Base-by-base conservation (phyloP, 495 filamentous ascomycete species). In the Daldinia grandis region DNA sequence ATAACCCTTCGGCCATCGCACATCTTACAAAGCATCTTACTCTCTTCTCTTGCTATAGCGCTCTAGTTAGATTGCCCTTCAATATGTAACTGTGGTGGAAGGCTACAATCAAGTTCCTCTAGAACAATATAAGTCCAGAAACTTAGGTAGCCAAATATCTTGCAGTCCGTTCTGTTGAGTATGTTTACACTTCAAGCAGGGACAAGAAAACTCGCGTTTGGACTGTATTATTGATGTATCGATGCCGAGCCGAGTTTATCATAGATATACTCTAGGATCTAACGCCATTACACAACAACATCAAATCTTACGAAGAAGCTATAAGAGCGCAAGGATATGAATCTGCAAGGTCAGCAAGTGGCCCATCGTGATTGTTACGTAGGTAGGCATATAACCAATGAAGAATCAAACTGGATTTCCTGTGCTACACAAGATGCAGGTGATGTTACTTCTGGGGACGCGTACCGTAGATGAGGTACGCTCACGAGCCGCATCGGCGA, bases 401-500 rank as follows among this genome's bases (percentile, higher is more conserved):
- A 24, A 47, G 42, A 47, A 8, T 5, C 42, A 47, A 47, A 4
- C 7, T 12, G 42, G 42, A 19, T 8, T 21, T 47, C 19, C 0
- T 24, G 8, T 47, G 42, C 14, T 21, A 24, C 42, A 10, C 19
- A 47, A 21, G 1, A 47, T 47, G 42, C 42, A 47, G 3, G 7
- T 47, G 19, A 24, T 47, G 4, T 24, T 47, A 47, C 19, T 12
- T 21, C 42, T 3, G 19, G 9, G 8, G 19, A 21, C 3, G 15
- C 17, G 42, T 21, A 21, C 42, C 42, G 17, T 47, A 19, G 19
- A 19, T 21, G 9, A 21, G 3, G 19, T 47, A 19, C 17, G 19
- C 12, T 59, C 40, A 12, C 54, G 42, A 66, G 56, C 64, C 30
- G 44, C 47, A 27, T 44, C 28, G 24, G 54, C 55, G 49, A 35